phyloP scores from a whole-genome alignment of 1,139 yeast species.

The Yamadazyma jaroonii region DNA sequence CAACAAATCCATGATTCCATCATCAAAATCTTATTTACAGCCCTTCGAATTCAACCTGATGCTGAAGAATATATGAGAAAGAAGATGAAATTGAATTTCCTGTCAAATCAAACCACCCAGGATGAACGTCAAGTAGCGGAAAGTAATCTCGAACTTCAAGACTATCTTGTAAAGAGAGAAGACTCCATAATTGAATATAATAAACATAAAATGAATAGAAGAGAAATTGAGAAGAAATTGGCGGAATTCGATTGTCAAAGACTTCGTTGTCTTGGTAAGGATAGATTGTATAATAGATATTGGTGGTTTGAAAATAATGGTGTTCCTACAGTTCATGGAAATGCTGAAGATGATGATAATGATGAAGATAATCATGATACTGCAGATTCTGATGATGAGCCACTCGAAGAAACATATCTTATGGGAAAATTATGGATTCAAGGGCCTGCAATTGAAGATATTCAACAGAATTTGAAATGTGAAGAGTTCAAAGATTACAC shows the following conservation, averaged over 20 bases:
- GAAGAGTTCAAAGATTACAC: slow-evolving; percentile 6
- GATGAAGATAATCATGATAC: slow-evolving; percentile 32
- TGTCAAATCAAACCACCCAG: slow-evolving; percentile 33
- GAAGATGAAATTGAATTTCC: slow-evolving; percentile 28
- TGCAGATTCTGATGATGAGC: slow-evolving; percentile 38
- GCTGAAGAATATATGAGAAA: slow-evolving; percentile 21
- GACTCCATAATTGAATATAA: slow-evolving; percentile 40
- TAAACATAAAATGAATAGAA: slow-evolving; percentile 43
- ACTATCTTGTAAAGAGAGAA: slow-evolving; percentile 41
- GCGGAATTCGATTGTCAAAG: slow-evolving; percentile 77
- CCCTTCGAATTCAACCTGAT: slow-evolving; percentile 3
- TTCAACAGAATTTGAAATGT: slow-evolving; percentile 22
- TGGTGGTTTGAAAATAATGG: slow-evolving; percentile 97
- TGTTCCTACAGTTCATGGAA: slow-evolving; percentile 55
- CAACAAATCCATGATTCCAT: slow-evolving; percentile 37
- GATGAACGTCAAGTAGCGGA: slow-evolving; percentile 50
- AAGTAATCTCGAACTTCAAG: slow-evolving; percentile 44
- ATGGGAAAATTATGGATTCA: slow-evolving; percentile 94
- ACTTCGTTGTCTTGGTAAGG: slow-evolving; percentile 74
- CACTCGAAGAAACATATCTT: slow-evolving; percentile 58
- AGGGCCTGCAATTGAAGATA: slow-evolving; percentile 78
- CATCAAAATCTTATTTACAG: slow-evolving; percentile 4
- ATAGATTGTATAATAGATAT: slow-evolving; percentile 78
- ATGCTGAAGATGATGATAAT: slow-evolving; percentile 35
- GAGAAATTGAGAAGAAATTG: slow-evolving; percentile 52